Evolutionary conservation across 768 basidiomycete species (phyloP), one percentile per base, ranked within the genome.

Genomic region (Trametes meyenii): DNA sequence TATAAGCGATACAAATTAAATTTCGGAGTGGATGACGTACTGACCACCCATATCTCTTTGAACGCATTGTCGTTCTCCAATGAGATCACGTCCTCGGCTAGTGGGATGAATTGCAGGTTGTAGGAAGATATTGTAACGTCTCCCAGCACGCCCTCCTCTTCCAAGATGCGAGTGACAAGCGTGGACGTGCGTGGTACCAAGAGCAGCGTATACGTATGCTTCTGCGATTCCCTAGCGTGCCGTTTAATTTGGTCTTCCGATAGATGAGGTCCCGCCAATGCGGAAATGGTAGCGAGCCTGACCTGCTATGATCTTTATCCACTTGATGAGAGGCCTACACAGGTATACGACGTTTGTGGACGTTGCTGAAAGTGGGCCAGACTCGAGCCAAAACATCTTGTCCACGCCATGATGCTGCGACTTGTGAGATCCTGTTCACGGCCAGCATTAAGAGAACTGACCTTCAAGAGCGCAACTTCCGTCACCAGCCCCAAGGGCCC

Each of bases 351-450:
- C 86, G 68, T 96, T 96, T 36, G 90, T 83, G 6, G 96, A 95
- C 3, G 86, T 82, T 2, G 92, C 89, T 13, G 85, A 81, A 48
- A 98, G 76, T 10, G 92, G 88, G 17, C 96, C 96, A 12, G 89
- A 75, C 75, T 98, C 97, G 23, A 99, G 85, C 96, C 97, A 99
- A 77, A 96, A 97, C 92, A 99, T 96, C 80, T 97, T 97, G 78
- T 98, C 96, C 3, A 99, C 94, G 5, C 94, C 96, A 86, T 98
- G 96, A 71, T 98, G 92, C 96, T 98, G 67, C 57, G 23, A 13
- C 29, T n/a, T 17, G 26, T 50, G 8, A 53, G 40, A 10, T 4
- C 11, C 0, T 11, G 33, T 3, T 7, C 8, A 49, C 8, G 21
- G 10, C 5, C 12, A 3, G 2, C 17, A 17, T 5, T 17, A 23